Base-by-base conservation (phyloP, 208 protist genomes). In the Trypanosoma caninum region DNA sequence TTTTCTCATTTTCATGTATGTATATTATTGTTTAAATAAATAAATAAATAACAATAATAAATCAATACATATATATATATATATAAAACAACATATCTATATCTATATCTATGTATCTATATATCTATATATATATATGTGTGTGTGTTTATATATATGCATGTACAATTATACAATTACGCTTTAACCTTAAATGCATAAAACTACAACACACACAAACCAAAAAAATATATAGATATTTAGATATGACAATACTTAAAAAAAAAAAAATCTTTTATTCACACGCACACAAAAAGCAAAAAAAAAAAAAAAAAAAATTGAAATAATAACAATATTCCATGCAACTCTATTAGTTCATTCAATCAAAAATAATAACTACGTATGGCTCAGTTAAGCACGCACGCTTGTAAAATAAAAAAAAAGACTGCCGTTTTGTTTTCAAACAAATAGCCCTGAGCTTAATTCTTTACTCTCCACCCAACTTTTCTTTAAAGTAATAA, bases 301-400 rank as follows among this genome's bases (percentile, higher is more conserved):
- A 51, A 20, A 62, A 2, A 62, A 30, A 62, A 8, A 42, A 14
- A 57, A n/a, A 52, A 35, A 50, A 11, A 50, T 30, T 16, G 22
- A 10, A 40, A 16, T 40, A 40, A 13, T 40, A 7, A 40, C 35
- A 13, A 13, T 13, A 40, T 40, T 40, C 6, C 42, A 22, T 8
- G 6, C 6, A 22, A 50, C 11, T 14, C 11, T 27, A 27, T 30
- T 30, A 50, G 28, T 30, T 16, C 20, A 50, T 3, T 5, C 3
- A 44, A 44, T 50, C 42, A 22, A 22, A 47, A n/a, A 28, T 10
- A 16, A 34, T n/a, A 72, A 37, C 46, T 9, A 48, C 47, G 64
- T 16, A 51, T 50, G 50, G 5, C 13, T 51, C 35, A 50, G 23
- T n/a, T 10, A 28, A 30, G 3, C 10, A 27, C 44, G 13, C 28